Evolutionary conservation across 2,329 filamentous ascomycete genomes (phyloP).

Genomic region (Chrysoporthe austroafricana): DNA sequence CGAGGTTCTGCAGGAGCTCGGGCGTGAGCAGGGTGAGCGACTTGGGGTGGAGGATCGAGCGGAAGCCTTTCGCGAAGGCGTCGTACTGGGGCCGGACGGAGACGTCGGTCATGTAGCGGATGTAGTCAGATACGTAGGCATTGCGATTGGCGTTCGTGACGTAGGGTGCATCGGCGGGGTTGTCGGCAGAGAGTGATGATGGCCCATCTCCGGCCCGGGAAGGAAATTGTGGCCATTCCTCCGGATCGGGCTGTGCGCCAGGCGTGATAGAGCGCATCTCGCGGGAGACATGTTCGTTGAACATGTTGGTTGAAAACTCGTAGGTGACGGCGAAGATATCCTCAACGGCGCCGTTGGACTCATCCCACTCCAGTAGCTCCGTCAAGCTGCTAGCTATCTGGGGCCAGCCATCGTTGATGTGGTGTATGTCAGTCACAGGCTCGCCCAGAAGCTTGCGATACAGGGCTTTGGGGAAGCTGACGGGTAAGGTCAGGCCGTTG

Average conservation of each 20-base stretch:
- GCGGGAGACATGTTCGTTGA: conserved; percentile 60
- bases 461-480: conserved; percentile 84
- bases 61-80: conserved; percentile 83
- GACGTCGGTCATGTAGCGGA: conserved; percentile 77
- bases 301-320: conserved; percentile 72
- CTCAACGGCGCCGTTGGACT: conserved; percentile 73
- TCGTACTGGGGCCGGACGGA: conserved; percentile 77
- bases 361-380: conserved; percentile 75
- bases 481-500: conserved; percentile 88
- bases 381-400: conserved; percentile 76
- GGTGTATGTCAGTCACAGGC: conserved; percentile 70
- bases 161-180: conserved; percentile 63
- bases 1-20: conserved; percentile 70
- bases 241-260: conserved; percentile 16
- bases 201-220: conserved; percentile 14
- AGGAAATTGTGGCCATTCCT: conserved; percentile 59
- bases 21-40: conserved; percentile 75
- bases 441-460: conserved; percentile 79
- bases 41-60: conserved; percentile 70
- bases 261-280: conserved; percentile 53
- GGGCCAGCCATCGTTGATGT: conserved; percentile 88
- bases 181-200: conserved; percentile 37
- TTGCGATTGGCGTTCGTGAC: conserved; percentile 82
- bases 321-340: conserved; percentile 85
- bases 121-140: conserved; percentile 82